phyloP scores from a whole-genome alignment of 1,139 yeast genomes.

The Lodderomyces margitis region DNA sequence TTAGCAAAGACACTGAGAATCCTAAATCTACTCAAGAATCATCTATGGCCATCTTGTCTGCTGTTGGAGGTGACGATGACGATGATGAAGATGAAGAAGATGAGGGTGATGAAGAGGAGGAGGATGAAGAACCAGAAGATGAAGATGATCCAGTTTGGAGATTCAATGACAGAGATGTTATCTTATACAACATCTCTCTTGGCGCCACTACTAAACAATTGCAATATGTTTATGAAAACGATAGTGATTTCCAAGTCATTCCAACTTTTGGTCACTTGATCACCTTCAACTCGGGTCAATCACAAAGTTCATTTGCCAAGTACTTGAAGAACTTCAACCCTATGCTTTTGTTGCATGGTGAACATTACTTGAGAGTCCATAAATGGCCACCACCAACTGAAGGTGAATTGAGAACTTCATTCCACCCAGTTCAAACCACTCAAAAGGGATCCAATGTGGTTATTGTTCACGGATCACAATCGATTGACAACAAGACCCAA shows the following conservation, averaged over 20 bases:
- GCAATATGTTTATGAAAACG: constrained; percentile 77
- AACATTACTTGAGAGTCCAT: constrained; percentile 80
- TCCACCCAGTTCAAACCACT: constrained; percentile 67
- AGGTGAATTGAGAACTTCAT: constrained; percentile 59
- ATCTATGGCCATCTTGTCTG: constrained; percentile 69
- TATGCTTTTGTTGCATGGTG: constrained; percentile 88
- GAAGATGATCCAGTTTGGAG: constrained; percentile 39
- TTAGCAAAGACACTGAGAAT: constrained; percentile 54
- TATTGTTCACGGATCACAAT: constrained; percentile 71
- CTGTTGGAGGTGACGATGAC: constrained; percentile 55
- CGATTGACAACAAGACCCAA: constrained; percentile 69
- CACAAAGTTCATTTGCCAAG: constrained; percentile 52
- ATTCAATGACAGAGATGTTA: constrained; percentile 69
- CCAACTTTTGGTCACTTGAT: constrained; percentile 94
- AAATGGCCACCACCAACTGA: constrained; percentile 80
- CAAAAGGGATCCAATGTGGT: constrained; percentile 91
- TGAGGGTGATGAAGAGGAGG: constrained; percentile 52
- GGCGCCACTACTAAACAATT: constrained; percentile 83
- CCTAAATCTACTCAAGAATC: constrained; percentile 75
- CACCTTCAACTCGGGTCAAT: constrained; percentile 49
- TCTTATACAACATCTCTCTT: constrained; percentile 83
- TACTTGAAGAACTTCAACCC: constrained; percentile 84
- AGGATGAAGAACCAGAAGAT: constrained; percentile 42
- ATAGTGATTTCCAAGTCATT: constrained; percentile 77
- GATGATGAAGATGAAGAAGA: constrained; percentile 50